phyloP scores from a whole-genome alignment of 2,329 filamentous ascomycete species.

The Ilyonectria sp. region DNA sequence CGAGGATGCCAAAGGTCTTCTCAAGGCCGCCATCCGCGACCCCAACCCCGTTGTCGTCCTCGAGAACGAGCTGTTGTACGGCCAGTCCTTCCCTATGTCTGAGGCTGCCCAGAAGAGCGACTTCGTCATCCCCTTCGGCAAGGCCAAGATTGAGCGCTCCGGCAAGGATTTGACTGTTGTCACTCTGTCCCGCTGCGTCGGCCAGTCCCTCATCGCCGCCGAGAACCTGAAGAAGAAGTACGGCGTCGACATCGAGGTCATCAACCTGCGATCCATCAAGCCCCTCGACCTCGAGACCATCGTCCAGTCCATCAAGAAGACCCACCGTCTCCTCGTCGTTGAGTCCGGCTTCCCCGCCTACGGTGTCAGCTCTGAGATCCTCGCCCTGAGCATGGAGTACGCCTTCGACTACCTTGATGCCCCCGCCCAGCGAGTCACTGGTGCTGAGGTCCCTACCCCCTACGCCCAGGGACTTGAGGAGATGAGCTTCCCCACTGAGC shows the following conservation, averaged over 20 bases:
- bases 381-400: slow-evolving; percentile 97
- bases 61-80: slow-evolving; percentile 94
- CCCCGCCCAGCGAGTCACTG: slow-evolving; percentile 93
- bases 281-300: slow-evolving; percentile 96
- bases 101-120: slow-evolving; percentile 96
- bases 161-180: slow-evolving; percentile 98
- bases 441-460: slow-evolving; percentile 96
- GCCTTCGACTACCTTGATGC: slow-evolving; percentile 98
- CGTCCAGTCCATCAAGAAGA: slow-evolving; percentile 99
- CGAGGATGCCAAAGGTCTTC: slow-evolving; percentile 97
- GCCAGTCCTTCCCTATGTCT: slow-evolving; percentile 96
- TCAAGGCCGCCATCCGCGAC: slow-evolving; percentile 98
- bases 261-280: slow-evolving; percentile 98
- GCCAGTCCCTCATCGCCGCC: slow-evolving; percentile 89
- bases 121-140: slow-evolving; percentile 97
- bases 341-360: slow-evolving; percentile 98
- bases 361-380: slow-evolving; percentile 92
- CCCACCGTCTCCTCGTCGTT: slow-evolving; percentile 88
- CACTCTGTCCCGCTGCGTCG: slow-evolving; percentile 93
- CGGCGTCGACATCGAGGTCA: slow-evolving; percentile 94
- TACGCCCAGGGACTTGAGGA: slow-evolving; percentile 95
- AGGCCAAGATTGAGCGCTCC: slow-evolving; percentile 97
- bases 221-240: slow-evolving; percentile 96
- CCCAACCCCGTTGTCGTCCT: slow-evolving; percentile 96
- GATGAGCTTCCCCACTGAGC: slow-evolving; percentile 93